These are phyloP conservation scores for Sporormia fimetaria DNA, from an alignment of 495 filamentous ascomycete genomes.

Conservation along the genomic window DNA sequence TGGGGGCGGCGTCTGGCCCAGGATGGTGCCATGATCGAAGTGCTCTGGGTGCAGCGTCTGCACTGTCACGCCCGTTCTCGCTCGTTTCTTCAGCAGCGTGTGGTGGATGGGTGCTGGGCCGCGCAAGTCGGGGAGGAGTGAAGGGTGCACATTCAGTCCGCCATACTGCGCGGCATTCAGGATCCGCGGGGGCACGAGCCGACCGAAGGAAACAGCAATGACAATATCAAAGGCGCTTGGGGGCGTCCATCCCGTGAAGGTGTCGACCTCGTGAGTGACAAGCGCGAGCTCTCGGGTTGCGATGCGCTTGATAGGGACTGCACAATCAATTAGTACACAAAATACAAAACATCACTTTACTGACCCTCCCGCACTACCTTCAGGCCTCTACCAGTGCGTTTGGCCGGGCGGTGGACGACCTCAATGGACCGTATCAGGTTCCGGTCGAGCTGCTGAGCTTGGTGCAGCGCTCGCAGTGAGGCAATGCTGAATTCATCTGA, in stretches of 20 bases:
- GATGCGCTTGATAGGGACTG: conserved; percentile 60
- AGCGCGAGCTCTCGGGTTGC: conserved; percentile 39
- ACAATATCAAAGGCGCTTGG: conserved; percentile 57
- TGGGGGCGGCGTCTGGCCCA: conserved; percentile 53
- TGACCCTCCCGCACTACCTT: conserved; percentile 61
- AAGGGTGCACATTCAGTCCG: conserved; percentile 89
- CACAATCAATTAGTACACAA: conserved; percentile 8
- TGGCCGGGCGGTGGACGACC: conserved; percentile 71
- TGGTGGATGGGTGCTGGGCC: conserved; percentile 60
- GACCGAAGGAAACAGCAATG: conserved; percentile 90
- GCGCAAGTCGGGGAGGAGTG: conserved; percentile 74
- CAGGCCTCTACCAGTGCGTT: conserved; percentile 59
- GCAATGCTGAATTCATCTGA: conserved; percentile 84
- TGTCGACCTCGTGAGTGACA: conserved; percentile 16
- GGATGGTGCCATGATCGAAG: conserved; percentile 69
- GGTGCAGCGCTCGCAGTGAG: conserved; percentile 60
- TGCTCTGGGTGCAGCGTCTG: conserved; percentile 65
- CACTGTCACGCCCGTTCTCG: conserved; percentile 58
- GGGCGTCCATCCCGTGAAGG: conserved; percentile 18
- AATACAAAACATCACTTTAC: neutral
- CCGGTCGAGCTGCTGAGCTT: conserved; percentile 43
- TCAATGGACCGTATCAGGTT: conserved; percentile 67
- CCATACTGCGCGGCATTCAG: conserved; percentile 61
- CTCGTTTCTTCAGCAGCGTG: conserved; percentile 49
- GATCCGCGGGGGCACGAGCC: conserved; percentile 71